These are phyloP conservation scores for Choanephora cucurbitarum DNA, from an alignment of 371 early-diverging fungal genomes.

Conservation along the genomic window DNA sequence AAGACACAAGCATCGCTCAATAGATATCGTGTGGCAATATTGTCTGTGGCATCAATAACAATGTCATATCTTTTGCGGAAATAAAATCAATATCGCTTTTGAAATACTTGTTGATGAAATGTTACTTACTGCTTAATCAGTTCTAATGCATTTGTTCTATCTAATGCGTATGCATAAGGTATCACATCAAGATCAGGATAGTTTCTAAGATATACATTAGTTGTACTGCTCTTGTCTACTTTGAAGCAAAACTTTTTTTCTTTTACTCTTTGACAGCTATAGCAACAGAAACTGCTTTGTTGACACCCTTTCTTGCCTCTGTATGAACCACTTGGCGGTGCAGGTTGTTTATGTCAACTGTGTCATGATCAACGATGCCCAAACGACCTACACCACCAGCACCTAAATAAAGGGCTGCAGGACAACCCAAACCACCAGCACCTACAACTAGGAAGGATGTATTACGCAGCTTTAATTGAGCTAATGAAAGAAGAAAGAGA, in stretches of 20 bases:
- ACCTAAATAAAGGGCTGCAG: slow-evolving; percentile 90
- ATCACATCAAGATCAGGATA: slow-evolving; percentile 59
- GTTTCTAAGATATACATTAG: slow-evolving; percentile 33
- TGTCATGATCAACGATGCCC: slow-evolving; percentile 97
- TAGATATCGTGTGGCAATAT: slow-evolving; percentile 95
- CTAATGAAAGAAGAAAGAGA: slow-evolving; percentile 34
- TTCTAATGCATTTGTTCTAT: slow-evolving; percentile 68
- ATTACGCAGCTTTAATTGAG: slow-evolving; percentile 80
- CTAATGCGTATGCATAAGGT: slow-evolving; percentile 59
- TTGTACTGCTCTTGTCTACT: neutral
- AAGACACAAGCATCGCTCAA: slow-evolving; percentile 94
- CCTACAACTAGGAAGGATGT: slow-evolving; percentile 91
- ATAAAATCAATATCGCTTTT: no score
- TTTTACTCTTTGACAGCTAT: slow-evolving; percentile 57
- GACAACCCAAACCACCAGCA: slow-evolving; percentile 97
- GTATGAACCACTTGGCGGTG: slow-evolving; percentile 97
- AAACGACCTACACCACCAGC: slow-evolving; percentile 91
- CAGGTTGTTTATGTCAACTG: slow-evolving; percentile 93
- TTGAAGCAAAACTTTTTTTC: slow-evolving; percentile 22
- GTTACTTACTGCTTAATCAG: slow-evolving; percentile 49
- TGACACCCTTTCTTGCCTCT: slow-evolving; percentile 70
- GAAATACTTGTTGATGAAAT: no score
- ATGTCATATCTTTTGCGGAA: slow-evolving; percentile 74
- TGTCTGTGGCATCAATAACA: slow-evolving; percentile 97
- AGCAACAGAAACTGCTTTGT: slow-evolving; percentile 86